Base-by-base conservation (phyloP, 2,329 filamentous ascomycete genomes). In the Falciphora oryzae region DNA sequence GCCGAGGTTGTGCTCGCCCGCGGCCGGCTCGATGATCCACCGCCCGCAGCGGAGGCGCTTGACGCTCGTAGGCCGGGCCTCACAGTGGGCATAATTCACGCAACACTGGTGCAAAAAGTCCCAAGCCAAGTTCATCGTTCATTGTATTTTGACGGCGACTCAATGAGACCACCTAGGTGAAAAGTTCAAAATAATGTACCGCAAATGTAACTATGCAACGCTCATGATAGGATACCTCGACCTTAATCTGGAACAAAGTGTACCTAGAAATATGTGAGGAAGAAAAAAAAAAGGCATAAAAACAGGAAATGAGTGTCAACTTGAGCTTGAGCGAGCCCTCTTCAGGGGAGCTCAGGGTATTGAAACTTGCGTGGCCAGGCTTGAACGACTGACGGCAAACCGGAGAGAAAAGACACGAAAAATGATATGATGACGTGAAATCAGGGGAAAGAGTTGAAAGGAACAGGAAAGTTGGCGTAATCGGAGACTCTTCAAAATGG, bases 251-350 rank as follows among this genome's bases (percentile, higher is more conserved):
- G 18, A 25, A 7, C 11, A 50, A 22, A 50, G 18, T 32, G 32
- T 32, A 32, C 32, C 11, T 32, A 32, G 32, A n/a, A n/a, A n/a
- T n/a, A 32, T 11, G 5, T 32, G 32, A 16, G 4, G 38, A 18
- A 22, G 6, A 25, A 11, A 53, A n/a, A 18, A 22, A 53, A 11
- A 58, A 67, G 59, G 67, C 66, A 35, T 66, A 67, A 53, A n/a
- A 67, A 58, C 38, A 63, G 27, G 65, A 65, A 8, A 22, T 28
- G 25, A 38, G 29, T 50, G 16, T 44, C 28, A 50, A 44, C 32
- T 38, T 53, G 44, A 53, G 44, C 44, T 53, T 25, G 44, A 18
- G n/a, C 32, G 22, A 53, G n/a, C 10, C 44, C 44, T 25, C n/a
- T 53, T 25, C 2, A 25, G 0, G 7, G 7, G n/a, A 53, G 22